Conservation (phyloP, 73 alveolate genomes). For the Blepharisma japonicum region DNA sequence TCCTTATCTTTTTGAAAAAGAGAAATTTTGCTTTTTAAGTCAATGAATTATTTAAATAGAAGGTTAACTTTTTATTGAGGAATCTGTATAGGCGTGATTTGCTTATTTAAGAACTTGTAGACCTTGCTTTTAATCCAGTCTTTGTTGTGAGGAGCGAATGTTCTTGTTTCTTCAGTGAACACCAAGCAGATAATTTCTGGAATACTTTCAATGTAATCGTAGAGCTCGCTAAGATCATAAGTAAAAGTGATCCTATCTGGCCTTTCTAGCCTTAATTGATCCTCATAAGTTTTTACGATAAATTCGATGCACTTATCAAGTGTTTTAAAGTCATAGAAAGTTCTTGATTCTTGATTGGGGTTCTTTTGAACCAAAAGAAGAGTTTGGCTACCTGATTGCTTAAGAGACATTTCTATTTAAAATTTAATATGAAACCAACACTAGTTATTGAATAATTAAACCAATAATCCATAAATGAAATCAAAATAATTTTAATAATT, state of each 20-base stretch:
- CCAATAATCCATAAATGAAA: no score
- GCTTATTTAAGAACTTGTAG: background rate
- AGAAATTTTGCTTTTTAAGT: no score
- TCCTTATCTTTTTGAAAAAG: no score
- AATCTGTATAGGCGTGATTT: no score
- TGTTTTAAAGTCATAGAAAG: background rate
- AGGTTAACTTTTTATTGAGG: no score
- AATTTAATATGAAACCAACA: no score
- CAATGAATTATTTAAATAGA: no score
- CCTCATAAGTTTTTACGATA: conserved; percentile 11
- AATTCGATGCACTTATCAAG: conserved; percentile 20
- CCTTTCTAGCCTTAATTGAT: background rate
- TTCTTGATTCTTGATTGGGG: conserved; percentile 3
- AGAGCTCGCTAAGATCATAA: conserved; percentile 26
- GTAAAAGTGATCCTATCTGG: conserved; percentile 6
- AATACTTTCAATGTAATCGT: background rate
- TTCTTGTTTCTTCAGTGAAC: conserved; percentile 2
- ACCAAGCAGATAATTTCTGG: background rate
- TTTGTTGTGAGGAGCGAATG: conserved; percentile 5
- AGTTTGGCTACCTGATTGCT: background rate
- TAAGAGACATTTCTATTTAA: no score
- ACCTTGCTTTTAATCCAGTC: conserved; percentile 23
- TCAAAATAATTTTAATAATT: no score
- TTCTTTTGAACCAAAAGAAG: conserved; percentile 19
- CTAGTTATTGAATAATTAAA: no score